Evolutionary conservation across 2,329 filamentous ascomycete genomes (phyloP), one percentile per base, ranked within the genome.

Genomic region (Acrocalymma vagum): DNA sequence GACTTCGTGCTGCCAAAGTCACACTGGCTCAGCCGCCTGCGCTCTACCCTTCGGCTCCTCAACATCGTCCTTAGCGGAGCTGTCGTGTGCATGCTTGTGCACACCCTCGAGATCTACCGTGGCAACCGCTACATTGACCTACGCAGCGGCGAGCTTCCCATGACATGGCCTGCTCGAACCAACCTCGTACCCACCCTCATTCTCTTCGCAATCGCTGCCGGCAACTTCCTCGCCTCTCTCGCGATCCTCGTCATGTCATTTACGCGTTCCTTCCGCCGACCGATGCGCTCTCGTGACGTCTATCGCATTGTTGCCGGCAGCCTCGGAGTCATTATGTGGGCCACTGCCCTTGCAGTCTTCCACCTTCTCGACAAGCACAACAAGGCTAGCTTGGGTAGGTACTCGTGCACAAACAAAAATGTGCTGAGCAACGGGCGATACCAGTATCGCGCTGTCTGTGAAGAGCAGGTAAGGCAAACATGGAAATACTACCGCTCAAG

Each of bases 401-500:
- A 69, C 46, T 58, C 66, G 23, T 70, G 66, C 51, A 62, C 53
- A 9, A 60, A 68, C 50, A 53, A 54, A 38, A 60, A 60, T 32
- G 47, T 62, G 16, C 48, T 68, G 53, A 67, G 62, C 43, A 68
- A 69, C 35, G 66, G 66, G 0, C 56, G 64, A 5, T 67, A 60
- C 46, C 64, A 69, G 33, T 70, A 70, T 39, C 63, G 63, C 47
- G 61, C 62, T 18, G 64, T 70, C 31, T 70, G 66, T 52, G 60
- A 63, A 37, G 65, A 70, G 43, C 65, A 69, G 60, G 66, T 68
- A 45, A 43, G 49, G 37, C 26, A 22, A n/a, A 7, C 20, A 15
- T 25, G 13, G 9, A 18, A 8, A 20, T 9, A 15, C 10, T n/a
- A 6, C 22, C 16, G 9, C 20, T 14, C 35, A 16, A 29, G 9